Base-by-base conservation (phyloP, 2,329 filamentous ascomycete species). In the Colletotrichum sp. region DNA sequence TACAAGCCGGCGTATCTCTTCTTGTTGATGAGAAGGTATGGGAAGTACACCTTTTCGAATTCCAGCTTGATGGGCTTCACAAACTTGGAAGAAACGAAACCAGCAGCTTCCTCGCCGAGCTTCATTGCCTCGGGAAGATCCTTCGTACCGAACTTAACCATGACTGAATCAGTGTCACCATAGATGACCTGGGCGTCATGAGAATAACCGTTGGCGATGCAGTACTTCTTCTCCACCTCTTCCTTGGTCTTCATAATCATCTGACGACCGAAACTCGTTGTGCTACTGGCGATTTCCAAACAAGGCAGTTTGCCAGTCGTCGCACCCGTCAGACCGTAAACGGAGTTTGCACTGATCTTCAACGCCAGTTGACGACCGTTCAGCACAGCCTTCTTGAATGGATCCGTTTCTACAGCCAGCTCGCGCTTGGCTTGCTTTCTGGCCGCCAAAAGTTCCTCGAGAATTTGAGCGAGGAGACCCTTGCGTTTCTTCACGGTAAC, bases 211-310 rank as follows among this genome's bases (percentile, higher is more conserved):
- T 99, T 99, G 66, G 95, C 95, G 72, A 98, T 96, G 65, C 92
- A 96, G 85, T 98, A 99, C 79, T 92, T 93, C 55, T 91, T 90
- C 85, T 99, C 96, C 8, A 99, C 97, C 83, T 99, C 97, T n/a
- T 94, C 91, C 85, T 98, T 99, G 1, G 97, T 99, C 86, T 93
- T 97, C 85, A 99, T 96, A 87, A 99, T 99, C 97, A 99, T 99
- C 83, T 98, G 95, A 80, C 97, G 95, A 79, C 97, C 97, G 81
- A 98, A 99, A 87, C 95, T 96, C 3, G 97, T 99, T 16, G 97
- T 99, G 86, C 96, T 98, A 87, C 96, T 98, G 76, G 97, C 97
- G 84, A 99, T 99, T 55, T 95, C 93, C 75, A 99, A 88, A 89
- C 97, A 99, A 0, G 97, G 97, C 55, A 99, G 89, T 83, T 99